Conservation (phyloP, 1,284 basidiomycete genomes). For the Ustilago sp. region DNA sequence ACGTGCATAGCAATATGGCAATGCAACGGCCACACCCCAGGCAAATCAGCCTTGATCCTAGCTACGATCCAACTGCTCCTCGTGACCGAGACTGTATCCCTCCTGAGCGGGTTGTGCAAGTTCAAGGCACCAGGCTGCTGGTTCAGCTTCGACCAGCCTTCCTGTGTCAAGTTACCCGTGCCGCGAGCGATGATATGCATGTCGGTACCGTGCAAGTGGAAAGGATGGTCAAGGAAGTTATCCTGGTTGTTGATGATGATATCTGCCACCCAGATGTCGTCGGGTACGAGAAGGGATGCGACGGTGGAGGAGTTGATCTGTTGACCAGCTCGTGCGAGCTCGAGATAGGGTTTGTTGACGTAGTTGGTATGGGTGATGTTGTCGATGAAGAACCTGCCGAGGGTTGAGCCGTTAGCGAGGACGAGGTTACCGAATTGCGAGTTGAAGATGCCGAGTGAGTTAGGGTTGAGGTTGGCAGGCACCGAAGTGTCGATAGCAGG, state of each 20-base stretch:
- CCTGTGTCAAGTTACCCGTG: slow-evolving; percentile 54
- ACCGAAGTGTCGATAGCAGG: slow-evolving; percentile 57
- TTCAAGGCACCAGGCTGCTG: slow-evolving; percentile 41
- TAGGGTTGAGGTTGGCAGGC: slow-evolving; percentile 20
- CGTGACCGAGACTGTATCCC: slow-evolving; percentile 69
- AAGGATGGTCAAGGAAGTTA: slow-evolving; percentile 66
- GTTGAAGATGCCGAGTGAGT: slow-evolving; percentile 44
- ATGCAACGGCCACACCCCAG: slow-evolving; percentile 56
- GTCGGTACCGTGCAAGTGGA: slow-evolving; percentile 54
- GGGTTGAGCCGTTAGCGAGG: slow-evolving; percentile 34
- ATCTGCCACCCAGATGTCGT: slow-evolving; percentile 54
- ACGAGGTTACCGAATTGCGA: slow-evolving; percentile 44
- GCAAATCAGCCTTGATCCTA: slow-evolving; percentile 51
- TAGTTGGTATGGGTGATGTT: slow-evolving; percentile 54
- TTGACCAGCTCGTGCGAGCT: slow-evolving; percentile 35
- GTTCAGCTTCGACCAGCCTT: slow-evolving; percentile 32
- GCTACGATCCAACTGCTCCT: slow-evolving; percentile 57
- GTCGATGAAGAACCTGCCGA: slow-evolving; percentile 53
- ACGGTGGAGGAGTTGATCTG: slow-evolving; percentile 38
- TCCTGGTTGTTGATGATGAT: slow-evolving; percentile 70
- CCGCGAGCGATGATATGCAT: slow-evolving; percentile 68
- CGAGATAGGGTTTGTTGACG: slow-evolving; percentile 60
- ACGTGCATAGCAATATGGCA: slow-evolving; percentile 62
- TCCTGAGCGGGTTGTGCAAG: slow-evolving; percentile 68
- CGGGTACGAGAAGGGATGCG: slow-evolving; percentile 35